Evolutionary conservation across 106 monocot species (phyloP).

Genomic region (Dioscorea zingiberensis): DNA sequence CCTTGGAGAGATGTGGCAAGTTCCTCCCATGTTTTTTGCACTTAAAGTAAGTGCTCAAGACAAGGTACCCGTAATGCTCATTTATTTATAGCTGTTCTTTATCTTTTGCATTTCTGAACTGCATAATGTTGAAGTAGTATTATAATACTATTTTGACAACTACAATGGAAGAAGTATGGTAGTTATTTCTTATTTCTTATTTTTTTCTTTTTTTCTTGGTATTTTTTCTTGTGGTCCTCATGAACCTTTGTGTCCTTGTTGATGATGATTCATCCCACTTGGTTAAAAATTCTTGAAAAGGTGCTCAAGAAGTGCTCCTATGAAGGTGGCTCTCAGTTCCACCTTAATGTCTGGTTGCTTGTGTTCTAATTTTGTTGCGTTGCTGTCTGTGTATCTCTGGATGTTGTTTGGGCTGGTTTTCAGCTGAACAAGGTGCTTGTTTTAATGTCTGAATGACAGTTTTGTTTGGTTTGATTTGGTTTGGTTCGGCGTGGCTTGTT

Average conservation of each 20-base stretch:
- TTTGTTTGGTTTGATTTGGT: background rate
- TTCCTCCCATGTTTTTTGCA: conserved; percentile 99
- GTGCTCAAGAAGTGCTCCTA: conserved; percentile 75
- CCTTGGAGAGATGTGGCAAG: conserved; percentile 94
- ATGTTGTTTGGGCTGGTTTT: conserved; percentile 2
- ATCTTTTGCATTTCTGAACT: no score
- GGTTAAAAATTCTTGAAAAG: conserved; percentile 73
- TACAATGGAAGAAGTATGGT: no score
- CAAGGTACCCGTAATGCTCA: no score
- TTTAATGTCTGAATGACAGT: conserved; percentile 4
- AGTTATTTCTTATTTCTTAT: no score
- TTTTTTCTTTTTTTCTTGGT: no score
- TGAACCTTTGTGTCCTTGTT: conserved; percentile 60
- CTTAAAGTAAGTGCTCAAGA: conserved; percentile 57
- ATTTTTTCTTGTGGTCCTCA: no score
- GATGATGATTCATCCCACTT: conserved; percentile 70
- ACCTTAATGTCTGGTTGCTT: background rate
- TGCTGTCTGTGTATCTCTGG: background rate
- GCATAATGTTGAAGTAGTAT: no score
- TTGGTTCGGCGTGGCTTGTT: no score
- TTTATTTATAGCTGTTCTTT: no score
- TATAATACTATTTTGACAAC: no score
- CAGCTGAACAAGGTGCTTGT: background rate
- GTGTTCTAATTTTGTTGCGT: background rate
- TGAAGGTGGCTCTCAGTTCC: conserved; percentile 37